These are phyloP conservation scores for Scalesia atractyloides DNA, from an alignment of 129 eudicot species.

Conservation along the genomic window DNA sequence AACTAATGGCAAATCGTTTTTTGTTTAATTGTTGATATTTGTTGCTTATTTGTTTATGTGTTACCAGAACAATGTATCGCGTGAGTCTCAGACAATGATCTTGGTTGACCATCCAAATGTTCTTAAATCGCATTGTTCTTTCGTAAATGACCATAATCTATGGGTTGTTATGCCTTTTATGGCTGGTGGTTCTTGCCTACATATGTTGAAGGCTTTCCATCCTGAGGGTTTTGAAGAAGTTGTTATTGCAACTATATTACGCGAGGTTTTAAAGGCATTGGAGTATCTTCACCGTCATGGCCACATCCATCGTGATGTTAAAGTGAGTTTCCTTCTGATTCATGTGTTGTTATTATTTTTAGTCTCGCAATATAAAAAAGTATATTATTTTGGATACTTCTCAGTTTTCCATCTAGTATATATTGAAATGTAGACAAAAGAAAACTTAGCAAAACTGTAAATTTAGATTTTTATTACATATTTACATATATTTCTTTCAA, in stretches of 20 bases:
- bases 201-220: conserved; percentile 44
- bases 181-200: conserved; percentile 71
- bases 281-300: conserved; percentile 70
- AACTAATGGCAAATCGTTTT: conserved; percentile 11
- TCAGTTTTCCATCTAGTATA: too few relatives aligned
- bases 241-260: conserved; percentile 59
- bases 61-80: conserved; percentile 46
- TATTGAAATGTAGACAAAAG: too few relatives aligned
- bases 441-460: too few relatives aligned
- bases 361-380: too few relatives aligned
- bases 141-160: conserved; percentile 44
- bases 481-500: too few relatives aligned
- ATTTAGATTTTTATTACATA: too few relatives aligned
- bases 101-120: conserved; percentile 67
- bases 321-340: conserved; percentile 28
- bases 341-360: conserved; percentile 6
- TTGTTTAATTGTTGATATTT: neutral
- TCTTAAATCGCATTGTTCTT: conserved; percentile 47
- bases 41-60: conserved; percentile 12
- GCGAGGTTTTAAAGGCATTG: conserved; percentile 58
- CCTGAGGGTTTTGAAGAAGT: conserved; percentile 60
- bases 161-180: conserved; percentile 75
- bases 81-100: conserved; percentile 60
- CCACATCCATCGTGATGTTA: conserved; percentile 61
- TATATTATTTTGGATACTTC: too few relatives aligned